Evolutionary conservation across 2,329 filamentous ascomycete species (phyloP), one percentile per base, ranked within the genome.

Genomic region (Claviceps digitariae): DNA sequence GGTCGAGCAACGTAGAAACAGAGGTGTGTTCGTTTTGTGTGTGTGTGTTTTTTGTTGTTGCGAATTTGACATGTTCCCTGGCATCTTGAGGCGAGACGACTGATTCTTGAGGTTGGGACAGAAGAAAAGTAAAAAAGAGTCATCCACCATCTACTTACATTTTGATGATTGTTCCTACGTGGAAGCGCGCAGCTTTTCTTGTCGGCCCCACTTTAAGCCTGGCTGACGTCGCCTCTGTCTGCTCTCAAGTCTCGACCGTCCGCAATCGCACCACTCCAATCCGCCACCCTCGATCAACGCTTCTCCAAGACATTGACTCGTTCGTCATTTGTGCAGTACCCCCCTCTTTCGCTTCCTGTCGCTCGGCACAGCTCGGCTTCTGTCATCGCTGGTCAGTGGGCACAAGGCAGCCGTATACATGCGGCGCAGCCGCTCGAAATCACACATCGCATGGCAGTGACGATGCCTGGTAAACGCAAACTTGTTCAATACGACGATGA

Each of bases 401-500:
- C 17, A 17, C 15, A 40, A 15, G 12, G 25, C n/a, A 7, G 10
- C 41, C 41, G 15, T 21, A 8, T 45, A 4, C 12, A 17, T 45
- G 29, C 29, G 8, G 20, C 20, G 8, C 29, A 25, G 27, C 17
- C 40, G 15, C 41, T 27, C 20, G 50, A 7, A 45, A 21, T 27
- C 29, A 21, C 29, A 21, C 29, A 20, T 5, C 8, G 12, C 29
- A 51, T 5, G 8, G 40, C 41, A n/a, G 46, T 52, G n/a, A 27
- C 50, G 5, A 66, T 66, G 63, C 48, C 53, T 12, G 52, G 50
- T 5, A 66, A 66, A 52, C 61, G 63, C 29, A 65, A 60, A 53
- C 50, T 52, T 54, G 55, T 54, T 48, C 17, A 34, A 4, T 52
- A 55, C 21, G 48, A 52, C 4, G 50, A 51, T 41, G 51, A 51